Base-by-base conservation (phyloP, 2,329 filamentous ascomycete species). In the Zopfia rhizophila region DNA sequence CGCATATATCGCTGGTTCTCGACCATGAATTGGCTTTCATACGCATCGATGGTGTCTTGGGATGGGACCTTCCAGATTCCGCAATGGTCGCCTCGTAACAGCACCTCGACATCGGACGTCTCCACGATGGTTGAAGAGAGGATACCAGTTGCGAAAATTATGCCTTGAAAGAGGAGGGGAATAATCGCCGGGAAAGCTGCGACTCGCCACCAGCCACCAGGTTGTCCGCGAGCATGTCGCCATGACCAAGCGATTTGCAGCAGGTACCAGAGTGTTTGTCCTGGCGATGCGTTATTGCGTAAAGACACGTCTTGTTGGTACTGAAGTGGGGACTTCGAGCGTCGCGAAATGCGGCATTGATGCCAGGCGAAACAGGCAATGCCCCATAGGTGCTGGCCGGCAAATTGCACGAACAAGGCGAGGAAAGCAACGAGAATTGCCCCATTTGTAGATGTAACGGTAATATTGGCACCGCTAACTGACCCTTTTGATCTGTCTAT, bases 381-480 rank as follows among this genome's bases (percentile, higher is more conserved):
- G 10, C 35, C 44, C 48, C 48, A 52, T 7, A 52, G 36, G 33
- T 48, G 45, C 28, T 48, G 38, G 5, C 48, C 48, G 13, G 38
- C 39, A 28, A 49, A 42, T 19, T 51, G 43, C 5, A 67, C 60
- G 29, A 64, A 65, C 8, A 63, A 25, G 18, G 63, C 64, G 8
- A 66, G 49, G 32, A 66, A 61, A 1, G 63, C 60, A 6, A 55
- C 58, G 21, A 67, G 48, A 6, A 65, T 28, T 5, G 52, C 52
- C 10, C 56, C 61, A 36, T 50, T 48, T n/a, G 49, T 49, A n/a
- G 55, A 44, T 1, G 53, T 44, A 4, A 65, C 32, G 5, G 64
- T 67, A 12, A 67, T 32, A 7, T 64, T 67, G 21, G 56, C 53
- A n/a, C 64, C 63, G 13, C 45, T 38, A 28, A 65, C 27, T 2